A percentile compares a stretch with the other conserved stretches of the same genome.
Conservation (phyloP, 768 basidiomycete genomes). For the Asterophora lycoperdoides region DNA sequence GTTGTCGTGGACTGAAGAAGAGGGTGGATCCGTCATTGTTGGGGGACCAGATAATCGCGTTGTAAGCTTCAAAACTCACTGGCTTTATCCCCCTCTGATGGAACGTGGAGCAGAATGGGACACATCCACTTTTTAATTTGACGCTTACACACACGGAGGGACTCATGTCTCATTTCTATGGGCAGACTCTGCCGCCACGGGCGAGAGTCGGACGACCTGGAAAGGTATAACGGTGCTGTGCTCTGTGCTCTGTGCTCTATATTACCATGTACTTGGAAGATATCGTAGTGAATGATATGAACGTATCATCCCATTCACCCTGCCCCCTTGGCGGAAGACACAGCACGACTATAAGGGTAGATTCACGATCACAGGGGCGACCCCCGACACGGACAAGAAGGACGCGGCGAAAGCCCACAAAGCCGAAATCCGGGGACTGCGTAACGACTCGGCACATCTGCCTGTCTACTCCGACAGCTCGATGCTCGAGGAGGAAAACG, state of each 20-base stretch:
- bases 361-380: background rate
- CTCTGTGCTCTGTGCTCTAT: too few species aligned
- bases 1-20: constrained; percentile 66
- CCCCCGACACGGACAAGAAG: too few species aligned
- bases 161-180: constrained; percentile 73
- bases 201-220: constrained; percentile 1
- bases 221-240: too few species aligned
- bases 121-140: constrained; percentile 75
- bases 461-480: constrained; percentile 1
- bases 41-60: constrained; percentile 63
- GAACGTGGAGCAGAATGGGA: constrained; percentile 59
- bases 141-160: constrained; percentile 62
- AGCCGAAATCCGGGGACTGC: background rate
- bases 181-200: constrained; percentile 45
- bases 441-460: too few species aligned
- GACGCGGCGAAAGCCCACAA: background rate
- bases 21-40: constrained; percentile 49
- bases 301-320: background rate
- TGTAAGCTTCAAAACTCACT: constrained; percentile 33
- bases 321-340: constrained; percentile 1
- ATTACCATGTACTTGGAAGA: too few species aligned
- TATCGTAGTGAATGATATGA: too few species aligned
- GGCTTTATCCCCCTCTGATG: background rate
- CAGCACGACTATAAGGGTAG: background rate
- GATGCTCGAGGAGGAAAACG: too few species aligned